These are phyloP conservation scores for Gaultheria prostrata DNA, from an alignment of 148 eudicot genomes.

Conservation along the genomic window DNA sequence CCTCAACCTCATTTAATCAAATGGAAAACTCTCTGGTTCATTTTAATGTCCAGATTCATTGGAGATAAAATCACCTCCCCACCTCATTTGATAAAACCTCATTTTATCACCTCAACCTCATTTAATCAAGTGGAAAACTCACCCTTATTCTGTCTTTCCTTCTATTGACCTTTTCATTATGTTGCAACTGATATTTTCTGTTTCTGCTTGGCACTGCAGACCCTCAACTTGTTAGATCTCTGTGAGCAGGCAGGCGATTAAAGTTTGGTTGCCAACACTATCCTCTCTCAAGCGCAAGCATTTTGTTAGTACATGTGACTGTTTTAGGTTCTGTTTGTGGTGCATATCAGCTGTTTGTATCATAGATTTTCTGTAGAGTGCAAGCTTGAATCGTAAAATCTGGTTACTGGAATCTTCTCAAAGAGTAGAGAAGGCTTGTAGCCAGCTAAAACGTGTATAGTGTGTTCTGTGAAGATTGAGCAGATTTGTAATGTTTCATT, in stretches of 20 bases:
- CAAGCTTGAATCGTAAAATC: conserved; percentile 48
- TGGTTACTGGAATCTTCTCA: conserved; percentile 36
- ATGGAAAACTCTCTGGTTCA: no score
- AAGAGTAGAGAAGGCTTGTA: conserved; percentile 34
- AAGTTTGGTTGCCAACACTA: conserved; percentile 20
- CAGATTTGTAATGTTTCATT: conserved; percentile 15
- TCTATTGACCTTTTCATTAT: not conserved
- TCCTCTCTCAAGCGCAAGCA: conserved; percentile 27
- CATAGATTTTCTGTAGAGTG: conserved; percentile 40
- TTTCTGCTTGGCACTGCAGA: conserved; percentile 46
- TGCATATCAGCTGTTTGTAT: conserved; percentile 34
- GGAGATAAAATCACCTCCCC: no score
- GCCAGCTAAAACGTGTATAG: conserved; percentile 23
- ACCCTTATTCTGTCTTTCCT: not conserved
- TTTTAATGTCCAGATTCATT: no score
- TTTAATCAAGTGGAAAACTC: no score
- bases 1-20: no score
- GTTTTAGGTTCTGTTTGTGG: conserved; percentile 30
- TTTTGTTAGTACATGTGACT: conserved; percentile 31
- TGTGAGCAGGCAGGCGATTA: conserved; percentile 71
- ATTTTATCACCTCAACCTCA: no score
- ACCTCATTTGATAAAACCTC: no score
- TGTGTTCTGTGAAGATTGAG: conserved; percentile 22
- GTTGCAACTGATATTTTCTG: not conserved
- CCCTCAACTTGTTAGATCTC: conserved; percentile 90